Conservation (phyloP, 2,329 filamentous ascomycete species). For the Alternaria viburni region DNA sequence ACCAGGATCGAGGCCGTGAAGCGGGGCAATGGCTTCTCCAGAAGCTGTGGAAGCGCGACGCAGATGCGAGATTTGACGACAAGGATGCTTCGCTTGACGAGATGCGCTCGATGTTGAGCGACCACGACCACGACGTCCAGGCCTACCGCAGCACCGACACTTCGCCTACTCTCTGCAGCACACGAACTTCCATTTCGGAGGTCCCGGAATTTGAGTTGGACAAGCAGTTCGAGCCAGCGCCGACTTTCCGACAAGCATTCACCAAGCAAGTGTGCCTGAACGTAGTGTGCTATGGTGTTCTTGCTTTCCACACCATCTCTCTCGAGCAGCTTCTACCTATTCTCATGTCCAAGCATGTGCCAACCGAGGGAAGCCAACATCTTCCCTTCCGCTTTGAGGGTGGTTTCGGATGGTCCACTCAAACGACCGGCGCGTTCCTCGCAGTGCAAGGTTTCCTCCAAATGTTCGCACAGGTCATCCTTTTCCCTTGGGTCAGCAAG, state of each 20-base stretch:
- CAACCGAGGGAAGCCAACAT: constrained; percentile 54
- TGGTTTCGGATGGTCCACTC: constrained; percentile 82
- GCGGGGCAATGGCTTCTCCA: constrained; percentile 72
- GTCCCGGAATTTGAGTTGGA: constrained; percentile 45
- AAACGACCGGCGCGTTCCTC: constrained; percentile 85
- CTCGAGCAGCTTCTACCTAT: constrained; percentile 94
- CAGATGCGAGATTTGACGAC: constrained; percentile 41
- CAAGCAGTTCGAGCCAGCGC: constrained; percentile 28
- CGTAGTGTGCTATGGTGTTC: constrained; percentile 87
- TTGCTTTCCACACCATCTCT: constrained; percentile 96
- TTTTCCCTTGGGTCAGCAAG: constrained; percentile 80
- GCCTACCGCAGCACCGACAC: constrained; percentile 66
- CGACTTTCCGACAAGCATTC: constrained; percentile 66
- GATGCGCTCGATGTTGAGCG: constrained; percentile 65
- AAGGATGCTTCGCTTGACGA: constrained; percentile 62
- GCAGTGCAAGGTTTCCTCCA: constrained; percentile 89
- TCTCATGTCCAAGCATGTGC: constrained; percentile 76
- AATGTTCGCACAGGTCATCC: constrained; percentile 80
- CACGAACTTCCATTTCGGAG: constrained; percentile 38
- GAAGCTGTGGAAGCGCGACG: constrained; percentile 38
- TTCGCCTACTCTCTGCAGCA: constrained; percentile 57
- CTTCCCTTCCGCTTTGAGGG: constrained; percentile 90
- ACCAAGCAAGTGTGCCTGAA: constrained; percentile 85
- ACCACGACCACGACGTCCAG: constrained; percentile 56
- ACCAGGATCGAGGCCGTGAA: constrained; percentile 77